Evolutionary conservation across 2,329 filamentous ascomycete species (phyloP), one percentile per base, ranked within the genome.

Genomic region (Nigrospora oryzae): DNA sequence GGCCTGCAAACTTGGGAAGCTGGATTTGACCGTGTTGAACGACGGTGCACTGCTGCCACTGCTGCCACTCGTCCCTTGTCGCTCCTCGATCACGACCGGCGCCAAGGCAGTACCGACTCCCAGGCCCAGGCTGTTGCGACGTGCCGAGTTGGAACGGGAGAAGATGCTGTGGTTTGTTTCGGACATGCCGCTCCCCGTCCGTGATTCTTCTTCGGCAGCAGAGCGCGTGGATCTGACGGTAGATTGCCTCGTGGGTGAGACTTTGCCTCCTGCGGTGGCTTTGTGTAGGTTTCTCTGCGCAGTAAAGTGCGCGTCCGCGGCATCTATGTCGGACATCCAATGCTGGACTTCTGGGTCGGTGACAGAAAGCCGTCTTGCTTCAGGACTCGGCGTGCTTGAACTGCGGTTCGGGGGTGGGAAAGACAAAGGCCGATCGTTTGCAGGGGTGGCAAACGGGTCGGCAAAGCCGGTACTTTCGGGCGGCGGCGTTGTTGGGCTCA

Each of bases 321-420:
- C 73, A 48, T 79, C 75, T 2, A 79, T 66, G 33, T 78, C 74
- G 0, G 70, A 69, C 38, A 77, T 74, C 77, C 77, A 81, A 49
- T 74, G 72, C 45, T 74, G 73, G 3, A 80, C 75, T 31, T 79
- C 77, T 0, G 70, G 70, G 51, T 80, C 72, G 42, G 49, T 57
- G 19, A 10, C 19, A 11, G 39, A 41, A 13, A 51, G 53, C 50
- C 37, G 48, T 32, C 53, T 47, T 35, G 48, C 53, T n/a, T 74
- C 69, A 1, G 69, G 67, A 43, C 65, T 71, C 1, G 68, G 67
- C 3, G 65, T 67, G 33, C 56, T 53, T 1, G 63, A 62, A 3
- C 51, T 58, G 31, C 65, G 64, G 40, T 58, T 56, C 11, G 64
- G 56, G 4, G 62, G 57, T 2, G 56, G 55, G 19, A 63, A 54